Evolutionary conservation across 805 yeast species (phyloP).

Genomic region (Ogataea kodamae): DNA sequence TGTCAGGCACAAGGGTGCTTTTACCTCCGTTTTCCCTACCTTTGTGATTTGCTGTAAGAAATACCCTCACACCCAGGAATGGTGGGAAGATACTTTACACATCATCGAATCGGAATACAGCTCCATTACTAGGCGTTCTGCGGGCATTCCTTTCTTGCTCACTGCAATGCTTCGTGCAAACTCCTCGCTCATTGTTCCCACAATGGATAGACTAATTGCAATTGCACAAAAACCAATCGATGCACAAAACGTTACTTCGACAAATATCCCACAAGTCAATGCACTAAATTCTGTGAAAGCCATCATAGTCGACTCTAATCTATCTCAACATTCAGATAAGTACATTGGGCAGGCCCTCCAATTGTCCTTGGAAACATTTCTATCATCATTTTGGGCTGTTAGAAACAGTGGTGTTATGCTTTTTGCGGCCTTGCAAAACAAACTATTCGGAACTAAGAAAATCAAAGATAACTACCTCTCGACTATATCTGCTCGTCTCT

Average conservation of each 20-base stretch:
- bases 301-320: constrained; percentile 64
- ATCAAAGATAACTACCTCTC: constrained; percentile 29
- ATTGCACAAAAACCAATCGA: constrained; percentile 53
- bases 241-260: constrained; percentile 40
- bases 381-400: constrained; percentile 74
- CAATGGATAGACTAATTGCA: constrained; percentile 49
- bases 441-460: constrained; percentile 66
- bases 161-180: constrained; percentile 66
- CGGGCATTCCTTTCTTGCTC: constrained; percentile 81
- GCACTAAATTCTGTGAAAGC: constrained; percentile 83
- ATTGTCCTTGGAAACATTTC: constrained; percentile 60
- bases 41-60: constrained; percentile 60
- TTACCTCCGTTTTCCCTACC: constrained; percentile 82
- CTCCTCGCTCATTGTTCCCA: constrained; percentile 40
- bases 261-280: constrained; percentile 88
- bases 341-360: constrained; percentile 57
- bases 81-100: constrained; percentile 58
- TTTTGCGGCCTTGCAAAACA: constrained; percentile 76
- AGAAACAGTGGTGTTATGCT: constrained; percentile 93
- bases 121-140: constrained; percentile 82
- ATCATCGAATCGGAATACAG: constrained; percentile 50
- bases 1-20: constrained; percentile 88
- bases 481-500: constrained; percentile 47
- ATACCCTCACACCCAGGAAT: constrained; percentile 33
- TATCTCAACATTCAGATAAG: constrained; percentile 50